Evolutionary conservation across 768 basidiomycete genomes (phyloP).

Genomic region (Boletus speciosus): DNA sequence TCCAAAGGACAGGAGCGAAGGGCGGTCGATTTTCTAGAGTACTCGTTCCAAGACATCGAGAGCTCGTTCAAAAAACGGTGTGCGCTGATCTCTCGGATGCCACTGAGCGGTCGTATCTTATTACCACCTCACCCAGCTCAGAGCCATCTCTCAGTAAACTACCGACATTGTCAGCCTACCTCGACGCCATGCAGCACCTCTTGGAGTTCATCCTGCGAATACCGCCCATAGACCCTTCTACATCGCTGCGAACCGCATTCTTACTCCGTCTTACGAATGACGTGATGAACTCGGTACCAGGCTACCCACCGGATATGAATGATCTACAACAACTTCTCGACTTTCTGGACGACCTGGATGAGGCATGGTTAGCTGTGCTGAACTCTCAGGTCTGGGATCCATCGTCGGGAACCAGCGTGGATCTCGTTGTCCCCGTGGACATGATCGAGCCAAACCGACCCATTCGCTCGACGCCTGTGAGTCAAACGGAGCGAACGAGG

Average conservation of each 20-base stretch:
- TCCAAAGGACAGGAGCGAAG: constrained; percentile 59
- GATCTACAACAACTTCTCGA: constrained; percentile 54
- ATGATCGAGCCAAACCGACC: constrained; percentile 25
- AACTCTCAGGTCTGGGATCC: constrained; percentile 67
- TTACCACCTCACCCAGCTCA: constrained; percentile 13
- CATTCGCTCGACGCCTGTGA: constrained; percentile 47
- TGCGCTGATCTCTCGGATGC: constrained; percentile 31
- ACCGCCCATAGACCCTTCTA: constrained; percentile 70
- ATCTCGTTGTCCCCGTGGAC: constrained; percentile 41
- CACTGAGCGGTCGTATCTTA: not conserved
- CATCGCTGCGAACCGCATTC: constrained; percentile 59
- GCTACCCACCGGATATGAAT: constrained; percentile 49
- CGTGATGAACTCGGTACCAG: constrained; percentile 53
- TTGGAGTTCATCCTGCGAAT: constrained; percentile 67
- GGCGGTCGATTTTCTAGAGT: constrained; percentile 63
- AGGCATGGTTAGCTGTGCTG: constrained; percentile 68
- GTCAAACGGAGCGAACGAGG: constrained; percentile 71
- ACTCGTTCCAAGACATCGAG: constrained; percentile 60
- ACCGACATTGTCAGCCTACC: constrained; percentile 56
- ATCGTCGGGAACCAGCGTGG: constrained; percentile 35
- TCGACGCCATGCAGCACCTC: constrained; percentile 53
- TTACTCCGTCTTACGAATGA: constrained; percentile 75
- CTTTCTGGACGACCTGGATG: constrained; percentile 71
- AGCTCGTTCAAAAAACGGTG: constrained; percentile 78
- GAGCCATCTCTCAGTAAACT: constrained; percentile 44